phyloP scores from a whole-genome alignment of 2,329 filamentous ascomycete species.

The Xylogone sp. region DNA sequence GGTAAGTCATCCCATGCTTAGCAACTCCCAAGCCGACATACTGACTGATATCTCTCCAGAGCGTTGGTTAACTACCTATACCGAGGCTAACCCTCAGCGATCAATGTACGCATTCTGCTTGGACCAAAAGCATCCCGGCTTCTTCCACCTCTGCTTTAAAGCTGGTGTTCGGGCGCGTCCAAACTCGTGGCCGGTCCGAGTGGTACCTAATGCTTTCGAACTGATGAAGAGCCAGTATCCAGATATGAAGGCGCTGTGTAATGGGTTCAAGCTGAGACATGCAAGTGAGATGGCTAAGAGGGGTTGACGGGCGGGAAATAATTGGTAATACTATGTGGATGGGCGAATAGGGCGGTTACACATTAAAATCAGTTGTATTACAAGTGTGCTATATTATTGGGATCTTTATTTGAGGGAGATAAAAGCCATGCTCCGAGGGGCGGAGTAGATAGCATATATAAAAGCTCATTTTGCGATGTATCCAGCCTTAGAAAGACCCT shows the following conservation, averaged over 20 bases:
- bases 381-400: background rate
- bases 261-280: slow-evolving; percentile 74
- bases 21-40: background rate
- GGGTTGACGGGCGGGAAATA: slow-evolving; percentile 4
- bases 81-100: slow-evolving; percentile 89
- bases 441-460: background rate
- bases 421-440: background rate
- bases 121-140: slow-evolving; percentile 85
- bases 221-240: slow-evolving; percentile 85
- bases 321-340: background rate
- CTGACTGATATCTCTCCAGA: slow-evolving; percentile 48
- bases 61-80: slow-evolving; percentile 93
- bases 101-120: slow-evolving; percentile 96
- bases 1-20: slow-evolving; percentile 55
- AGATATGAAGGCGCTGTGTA: slow-evolving; percentile 91
- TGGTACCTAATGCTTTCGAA: slow-evolving; percentile 91
- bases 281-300: slow-evolving; percentile 20
- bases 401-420: background rate
- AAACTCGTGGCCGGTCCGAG: slow-evolving; percentile 79
- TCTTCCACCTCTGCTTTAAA: slow-evolving; percentile 97
- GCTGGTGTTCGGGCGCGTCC: slow-evolving; percentile 71
- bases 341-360: background rate
- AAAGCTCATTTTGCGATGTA: background rate
- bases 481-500: background rate
- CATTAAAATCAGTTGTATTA: background rate